Percentiles rank a stretch among this genome's conserved stretches.
Evolutionary conservation across 768 basidiomycete species (phyloP).

Genomic region (Termitomyces sp.): DNA sequence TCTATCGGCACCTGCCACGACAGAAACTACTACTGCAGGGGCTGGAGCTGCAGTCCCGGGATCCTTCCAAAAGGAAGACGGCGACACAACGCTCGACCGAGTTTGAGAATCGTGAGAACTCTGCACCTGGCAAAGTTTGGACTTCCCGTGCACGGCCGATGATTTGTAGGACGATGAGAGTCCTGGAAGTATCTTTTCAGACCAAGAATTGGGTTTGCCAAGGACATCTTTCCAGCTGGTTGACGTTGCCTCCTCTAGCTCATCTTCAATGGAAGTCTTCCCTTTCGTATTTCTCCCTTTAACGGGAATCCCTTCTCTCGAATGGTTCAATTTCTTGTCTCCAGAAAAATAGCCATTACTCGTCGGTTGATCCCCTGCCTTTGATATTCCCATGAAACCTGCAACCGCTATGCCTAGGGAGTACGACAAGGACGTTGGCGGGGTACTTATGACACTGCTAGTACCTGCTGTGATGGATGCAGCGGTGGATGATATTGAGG

Average conservation of each 20-base stretch:
- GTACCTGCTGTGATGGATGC: constrained; percentile 34
- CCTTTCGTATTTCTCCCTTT: constrained; percentile 29
- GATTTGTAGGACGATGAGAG: constrained; percentile 37
- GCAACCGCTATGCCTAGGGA: constrained; percentile 42
- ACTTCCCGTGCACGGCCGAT: constrained; percentile 26
- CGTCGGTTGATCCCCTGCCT: constrained; percentile 20
- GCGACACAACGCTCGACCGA: constrained; percentile 32
- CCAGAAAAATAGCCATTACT: neutral
- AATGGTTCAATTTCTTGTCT: constrained; percentile 15
- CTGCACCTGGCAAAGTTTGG: constrained; percentile 23
- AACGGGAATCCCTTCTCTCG: constrained; percentile 27
- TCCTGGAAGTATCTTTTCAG: constrained; percentile 32
- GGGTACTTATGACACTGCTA: constrained; percentile 48
- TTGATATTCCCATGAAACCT: constrained; percentile 35
- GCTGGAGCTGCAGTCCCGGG: constrained; percentile 49
- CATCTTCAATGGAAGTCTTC: constrained; percentile 26
- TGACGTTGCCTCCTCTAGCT: constrained; percentile 30
- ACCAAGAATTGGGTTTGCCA: constrained; percentile 31
- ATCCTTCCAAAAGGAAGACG: constrained; percentile 46
- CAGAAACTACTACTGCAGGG: constrained; percentile 50
- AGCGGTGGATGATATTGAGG: constrained; percentile 44
- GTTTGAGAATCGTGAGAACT: constrained; percentile 31
- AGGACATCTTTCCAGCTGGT: constrained; percentile 35
- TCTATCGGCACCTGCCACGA: constrained; percentile 42
- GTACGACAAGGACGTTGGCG: constrained; percentile 52